Evolutionary conservation across 306 rosid species (phyloP).

Genomic region (Vigna nakashimae): DNA sequence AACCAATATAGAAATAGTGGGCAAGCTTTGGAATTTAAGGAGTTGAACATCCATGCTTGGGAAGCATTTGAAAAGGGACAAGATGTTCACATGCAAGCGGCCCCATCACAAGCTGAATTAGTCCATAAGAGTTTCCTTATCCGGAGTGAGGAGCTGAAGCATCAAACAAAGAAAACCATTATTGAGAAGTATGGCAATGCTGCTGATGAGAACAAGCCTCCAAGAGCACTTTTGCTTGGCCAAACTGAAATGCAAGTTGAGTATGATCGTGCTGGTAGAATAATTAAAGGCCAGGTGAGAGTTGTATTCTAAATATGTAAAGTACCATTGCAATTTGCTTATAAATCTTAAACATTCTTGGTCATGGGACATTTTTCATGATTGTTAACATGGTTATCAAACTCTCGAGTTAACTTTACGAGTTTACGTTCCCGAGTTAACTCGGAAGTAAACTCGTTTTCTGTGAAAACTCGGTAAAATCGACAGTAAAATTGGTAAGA

Average conservation of each 20-base stretch:
- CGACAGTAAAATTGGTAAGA: no score
- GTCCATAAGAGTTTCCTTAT: conserved; percentile 61
- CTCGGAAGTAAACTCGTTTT: no score
- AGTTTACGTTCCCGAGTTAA: no score
- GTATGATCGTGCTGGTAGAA: conserved; percentile 59
- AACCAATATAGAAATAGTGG: conserved; percentile 57
- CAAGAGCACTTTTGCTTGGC: conserved; percentile 70
- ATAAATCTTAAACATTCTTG: conserved; percentile 1
- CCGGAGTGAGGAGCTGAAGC: conserved; percentile 62
- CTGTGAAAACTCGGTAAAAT: no score
- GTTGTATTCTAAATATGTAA: neutral
- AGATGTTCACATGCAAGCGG: conserved; percentile 74
- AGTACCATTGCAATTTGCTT: neutral
- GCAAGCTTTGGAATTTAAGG: conserved; percentile 47
- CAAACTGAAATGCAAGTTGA: conserved; percentile 70
- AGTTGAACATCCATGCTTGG: conserved; percentile 45
- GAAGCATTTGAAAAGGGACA: conserved; percentile 55
- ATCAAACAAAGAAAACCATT: conserved; percentile 58
- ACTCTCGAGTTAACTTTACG: no score
- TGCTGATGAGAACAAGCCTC: conserved; percentile 44
- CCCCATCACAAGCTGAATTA: conserved; percentile 64
- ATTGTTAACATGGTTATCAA: no score
- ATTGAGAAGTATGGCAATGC: conserved; percentile 49
- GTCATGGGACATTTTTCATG: neutral
- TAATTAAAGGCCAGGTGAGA: conserved; percentile 59